A percentile compares a stretch with the other conserved stretches of the same genome.
phyloP scores from a whole-genome alignment of 2,329 filamentous ascomycete species.

The Fusarium nelsonii region DNA sequence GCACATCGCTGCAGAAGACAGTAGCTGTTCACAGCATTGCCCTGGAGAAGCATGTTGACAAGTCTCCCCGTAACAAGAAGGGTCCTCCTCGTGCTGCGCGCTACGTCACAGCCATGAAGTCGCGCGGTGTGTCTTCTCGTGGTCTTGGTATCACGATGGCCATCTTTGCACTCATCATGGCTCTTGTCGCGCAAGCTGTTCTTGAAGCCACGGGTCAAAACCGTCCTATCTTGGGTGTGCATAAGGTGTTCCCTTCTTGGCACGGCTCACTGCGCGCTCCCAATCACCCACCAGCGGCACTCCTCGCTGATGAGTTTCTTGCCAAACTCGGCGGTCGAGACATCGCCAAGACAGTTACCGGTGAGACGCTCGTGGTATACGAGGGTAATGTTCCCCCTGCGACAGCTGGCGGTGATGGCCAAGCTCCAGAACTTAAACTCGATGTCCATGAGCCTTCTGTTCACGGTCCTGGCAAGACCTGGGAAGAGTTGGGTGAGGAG shows the following conservation, averaged over 20 bases:
- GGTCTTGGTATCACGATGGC: slow-evolving; percentile 67
- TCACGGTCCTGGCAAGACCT: slow-evolving; percentile 69
- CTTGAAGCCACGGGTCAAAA: slow-evolving; percentile 72
- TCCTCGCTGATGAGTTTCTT: slow-evolving; percentile 52
- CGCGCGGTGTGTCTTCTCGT: slow-evolving; percentile 63
- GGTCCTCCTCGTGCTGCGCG: slow-evolving; percentile 66
- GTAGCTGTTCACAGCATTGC: slow-evolving; percentile 84
- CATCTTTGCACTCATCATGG: slow-evolving; percentile 69
- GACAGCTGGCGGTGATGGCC: slow-evolving; percentile 35
- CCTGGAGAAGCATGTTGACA: slow-evolving; percentile 63
- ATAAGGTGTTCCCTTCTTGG: slow-evolving; percentile 67
- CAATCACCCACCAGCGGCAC: slow-evolving; percentile 42
- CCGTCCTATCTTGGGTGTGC: slow-evolving; percentile 67
- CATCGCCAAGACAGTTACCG: slow-evolving; percentile 46
- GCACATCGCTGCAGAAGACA: slow-evolving; percentile 83
- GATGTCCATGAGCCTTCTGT: slow-evolving; percentile 61
- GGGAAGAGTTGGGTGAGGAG: slow-evolving; percentile 75
- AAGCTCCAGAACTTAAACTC: slow-evolving; percentile 52
- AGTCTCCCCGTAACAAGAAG: slow-evolving; percentile 52
- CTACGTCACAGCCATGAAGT: slow-evolving; percentile 75
- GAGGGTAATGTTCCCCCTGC: slow-evolving; percentile 43
- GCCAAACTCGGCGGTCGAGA: slow-evolving; percentile 55
- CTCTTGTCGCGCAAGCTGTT: slow-evolving; percentile 72
- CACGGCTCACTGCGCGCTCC: slow-evolving; percentile 50
- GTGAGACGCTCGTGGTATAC: slow-evolving; percentile 57